Percentiles rank a stretch among this genome's conserved stretches.
These are phyloP conservation scores for Barbarea vulgaris DNA, from an alignment of 345 rosid genomes.

Conservation along the genomic window DNA sequence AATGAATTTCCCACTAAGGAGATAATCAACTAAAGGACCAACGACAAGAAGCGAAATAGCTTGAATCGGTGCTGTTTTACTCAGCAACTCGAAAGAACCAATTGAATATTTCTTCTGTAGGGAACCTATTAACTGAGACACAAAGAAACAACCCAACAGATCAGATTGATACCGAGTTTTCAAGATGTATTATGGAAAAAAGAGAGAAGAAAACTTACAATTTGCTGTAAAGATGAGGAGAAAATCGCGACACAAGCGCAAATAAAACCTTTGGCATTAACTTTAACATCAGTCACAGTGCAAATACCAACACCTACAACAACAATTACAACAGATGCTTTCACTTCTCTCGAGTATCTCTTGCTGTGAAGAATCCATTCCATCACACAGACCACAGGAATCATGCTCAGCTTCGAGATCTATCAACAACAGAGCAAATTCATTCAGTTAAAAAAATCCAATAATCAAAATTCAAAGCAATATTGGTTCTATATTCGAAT, in stretches of 20 bases:
- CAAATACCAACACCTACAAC: conserved; percentile 92
- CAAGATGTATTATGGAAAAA: neutral
- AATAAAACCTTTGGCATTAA: conserved; percentile 80
- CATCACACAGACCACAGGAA: conserved; percentile 93
- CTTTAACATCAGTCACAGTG: conserved; percentile 91
- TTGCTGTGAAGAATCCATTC: conserved; percentile 91
- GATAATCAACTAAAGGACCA: conserved; percentile 83
- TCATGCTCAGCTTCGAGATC: conserved; percentile 97
- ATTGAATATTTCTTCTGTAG: conserved; percentile 85
- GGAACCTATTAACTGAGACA: conserved; percentile 79
- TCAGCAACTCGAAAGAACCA: conserved; percentile 86
- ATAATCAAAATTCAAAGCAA: neutral
- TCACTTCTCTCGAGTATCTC: conserved; percentile 74
- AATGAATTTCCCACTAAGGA: conserved; percentile 67
- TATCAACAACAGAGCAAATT: conserved; percentile 28
- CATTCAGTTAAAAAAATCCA: neutral
- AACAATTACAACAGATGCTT: conserved; percentile 72
- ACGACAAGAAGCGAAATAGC: conserved; percentile 75
- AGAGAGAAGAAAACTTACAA: conserved; percentile 57
- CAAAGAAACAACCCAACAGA: neutral
- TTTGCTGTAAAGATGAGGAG: conserved; percentile 89
- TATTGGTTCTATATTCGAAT: neutral
- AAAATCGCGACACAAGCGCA: conserved; percentile 78
- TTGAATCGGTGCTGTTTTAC: conserved; percentile 94
- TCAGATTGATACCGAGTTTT: conserved; percentile 7